Base-by-base conservation (phyloP, 768 basidiomycete genomes). In the Tephrocybe sp. region DNA sequence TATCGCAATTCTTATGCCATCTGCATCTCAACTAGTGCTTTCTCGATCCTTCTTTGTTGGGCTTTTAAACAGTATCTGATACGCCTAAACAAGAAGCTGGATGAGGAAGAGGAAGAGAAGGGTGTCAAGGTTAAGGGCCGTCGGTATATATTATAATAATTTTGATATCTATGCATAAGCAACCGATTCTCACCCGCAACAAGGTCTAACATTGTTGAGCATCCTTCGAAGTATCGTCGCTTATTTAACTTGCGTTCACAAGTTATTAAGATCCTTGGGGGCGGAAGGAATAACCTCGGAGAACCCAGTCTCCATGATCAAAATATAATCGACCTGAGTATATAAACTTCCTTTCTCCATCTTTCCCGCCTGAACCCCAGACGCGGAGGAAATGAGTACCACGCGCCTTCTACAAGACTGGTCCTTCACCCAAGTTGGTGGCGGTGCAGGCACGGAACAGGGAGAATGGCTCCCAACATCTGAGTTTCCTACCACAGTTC, bases 401-500 rank as follows among this genome's bases (percentile, higher is more conserved):
- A 50, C 39, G 26, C 68, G 64, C 35, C 39, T 58, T 7, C 58
- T 78, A 19, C 61, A 63, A 33, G 68, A 78, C 35, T 92, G 90
- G 89, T 66, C 65, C 38, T 90, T 91, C 61, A 82, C 80, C 7
- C 86, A 85, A 62, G 64, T 85, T 31, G 80, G 78, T 19, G 85
- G 83, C 12, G 82, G 80, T 22, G 68, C 75, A 53, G 79, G 79
- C 17, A 80, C 79, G 19, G 73, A 76, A 49, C 70, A 79, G 22
- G 82, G 73, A 36, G 87, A 90, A 73, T 91, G 87, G 88, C 57
- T 87, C 30, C 50, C 71, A 5, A 76, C 76, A 22, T 78, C 82
- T 20, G 67, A 75, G 49, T 84, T 94, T 59, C 93, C 94, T 11
- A 95, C 93, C 0, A 85, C 84, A 0, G 85, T 93, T 11, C 93